Conservation (phyloP, 352 stramenopile genomes). For the Phytophthora tentaculata region DNA sequence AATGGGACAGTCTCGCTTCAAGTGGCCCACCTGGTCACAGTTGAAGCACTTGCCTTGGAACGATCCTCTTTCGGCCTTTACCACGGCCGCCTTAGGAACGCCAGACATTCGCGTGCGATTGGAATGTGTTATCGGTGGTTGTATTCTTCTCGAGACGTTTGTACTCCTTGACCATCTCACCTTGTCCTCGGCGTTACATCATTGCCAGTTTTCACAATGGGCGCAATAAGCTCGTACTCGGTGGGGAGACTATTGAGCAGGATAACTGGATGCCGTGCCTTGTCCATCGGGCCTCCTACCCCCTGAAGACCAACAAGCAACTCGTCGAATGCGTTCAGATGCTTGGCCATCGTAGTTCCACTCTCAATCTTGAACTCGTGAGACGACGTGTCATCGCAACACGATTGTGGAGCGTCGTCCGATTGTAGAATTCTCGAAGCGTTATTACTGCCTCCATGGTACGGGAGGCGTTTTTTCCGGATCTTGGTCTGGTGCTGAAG, state of each 20-base stretch:
- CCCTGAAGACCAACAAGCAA: not conserved
- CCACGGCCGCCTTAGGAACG: not conserved
- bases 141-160: not conserved
- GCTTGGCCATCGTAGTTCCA: not conserved
- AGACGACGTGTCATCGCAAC: not conserved
- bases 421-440: not conserved
- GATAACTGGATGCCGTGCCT: not conserved
- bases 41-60: not conserved
- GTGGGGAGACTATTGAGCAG: not conserved
- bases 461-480: too few species aligned
- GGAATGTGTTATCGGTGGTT: not conserved
- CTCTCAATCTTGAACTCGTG: not conserved
- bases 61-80: not conserved
- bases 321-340: not conserved
- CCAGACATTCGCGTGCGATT: not conserved
- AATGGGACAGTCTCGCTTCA: not conserved
- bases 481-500: not conserved
- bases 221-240: not conserved
- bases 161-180: not conserved
- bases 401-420: not conserved
- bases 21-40: not conserved
- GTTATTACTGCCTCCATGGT: slow-evolving; percentile 1
- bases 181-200: not conserved
- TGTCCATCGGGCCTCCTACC: not conserved
- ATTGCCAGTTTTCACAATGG: not conserved